These are phyloP conservation scores for Heterobasidion irregulare DNA, from an alignment of 1,284 basidiomycete genomes.

Conservation along the genomic window DNA sequence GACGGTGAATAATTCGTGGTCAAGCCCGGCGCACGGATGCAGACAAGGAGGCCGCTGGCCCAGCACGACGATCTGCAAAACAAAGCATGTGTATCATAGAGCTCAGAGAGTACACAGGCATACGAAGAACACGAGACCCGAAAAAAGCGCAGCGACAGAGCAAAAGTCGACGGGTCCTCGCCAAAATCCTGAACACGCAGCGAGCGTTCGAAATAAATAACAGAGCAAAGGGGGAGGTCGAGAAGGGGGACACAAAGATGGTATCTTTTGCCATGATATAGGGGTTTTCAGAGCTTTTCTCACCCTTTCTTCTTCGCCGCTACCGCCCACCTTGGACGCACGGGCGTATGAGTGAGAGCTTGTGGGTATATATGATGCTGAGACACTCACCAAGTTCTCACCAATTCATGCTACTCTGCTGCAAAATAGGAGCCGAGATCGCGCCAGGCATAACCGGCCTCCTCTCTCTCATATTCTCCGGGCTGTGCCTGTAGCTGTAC, in stretches of 20 bases:
- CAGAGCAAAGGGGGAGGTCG: background rate
- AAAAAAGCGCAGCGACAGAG: background rate
- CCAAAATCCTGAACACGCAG: background rate
- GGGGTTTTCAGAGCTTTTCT: background rate
- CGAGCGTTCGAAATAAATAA: background rate
- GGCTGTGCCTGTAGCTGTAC: conserved; percentile 18
- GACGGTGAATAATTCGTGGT: background rate
- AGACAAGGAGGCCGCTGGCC: background rate
- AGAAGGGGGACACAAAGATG: background rate
- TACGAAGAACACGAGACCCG: background rate
- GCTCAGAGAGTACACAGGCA: background rate
- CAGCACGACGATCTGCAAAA: background rate
- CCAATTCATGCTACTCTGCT: conserved; percentile 65
- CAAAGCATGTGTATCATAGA: background rate
- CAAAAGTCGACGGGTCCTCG: background rate
- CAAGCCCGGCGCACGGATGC: background rate
- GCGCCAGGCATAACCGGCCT: conserved; percentile 40
- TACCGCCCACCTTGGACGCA: background rate
- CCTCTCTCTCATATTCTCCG: conserved; percentile 37
- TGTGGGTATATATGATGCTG: background rate
- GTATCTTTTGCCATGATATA: conserved; percentile 1
- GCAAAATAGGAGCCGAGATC: conserved; percentile 60
- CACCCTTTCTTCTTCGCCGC: background rate
- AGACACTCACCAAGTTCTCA: conserved; percentile 28
- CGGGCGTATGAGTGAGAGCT: background rate